Base-by-base conservation (phyloP, 2,329 filamentous ascomycete genomes). In the Pseudocercospora fijiensis region DNA sequence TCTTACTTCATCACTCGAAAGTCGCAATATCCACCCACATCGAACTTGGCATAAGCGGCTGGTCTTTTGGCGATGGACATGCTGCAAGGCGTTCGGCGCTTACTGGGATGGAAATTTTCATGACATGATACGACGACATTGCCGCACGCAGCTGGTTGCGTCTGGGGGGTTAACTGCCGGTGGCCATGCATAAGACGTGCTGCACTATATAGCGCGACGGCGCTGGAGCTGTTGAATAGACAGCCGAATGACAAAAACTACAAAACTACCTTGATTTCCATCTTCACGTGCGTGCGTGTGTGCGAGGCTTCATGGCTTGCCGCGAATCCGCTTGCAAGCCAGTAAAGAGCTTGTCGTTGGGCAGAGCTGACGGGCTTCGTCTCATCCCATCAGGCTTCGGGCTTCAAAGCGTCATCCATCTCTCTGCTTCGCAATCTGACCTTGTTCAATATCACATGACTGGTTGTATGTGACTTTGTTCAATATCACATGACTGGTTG, bases 1-100 rank as follows among this genome's bases (percentile, higher is more conserved):
- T 58, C 8, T 18, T 24, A 10, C 37, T 27, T 22, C 20, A 49
- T 13, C 57, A 33, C 20, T 26, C 33, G 20, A 18, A 22, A 18
- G 27, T 30, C 52, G 16, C 57, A 22, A 49, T 26, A 16, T 20
- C 41, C 33, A 27, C 57, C 57, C 37, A 13, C 37, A 13, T 28
- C 47, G 11, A 56, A 4, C 52, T 56, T 37, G 3, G 58, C 58
- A 65, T 61, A 56, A 58, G 56, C 55, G 59, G 63, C 63, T 56
- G 58, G 33, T 65, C 61, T 56, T 59, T 62, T 41, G 22, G 49
- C 53, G 60, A 55, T 59, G 53, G 63, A 65, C 51, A 22, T 61
- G 59, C 63, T 65, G 63, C 59, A 55, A 43, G 63, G 63, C 49
- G 63, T 65, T 62, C 16, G 63, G 63, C 49, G 63, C 58, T 58